phyloP scores from a whole-genome alignment of 2,329 filamentous ascomycete genomes.

The Sphaerulina musiva region DNA sequence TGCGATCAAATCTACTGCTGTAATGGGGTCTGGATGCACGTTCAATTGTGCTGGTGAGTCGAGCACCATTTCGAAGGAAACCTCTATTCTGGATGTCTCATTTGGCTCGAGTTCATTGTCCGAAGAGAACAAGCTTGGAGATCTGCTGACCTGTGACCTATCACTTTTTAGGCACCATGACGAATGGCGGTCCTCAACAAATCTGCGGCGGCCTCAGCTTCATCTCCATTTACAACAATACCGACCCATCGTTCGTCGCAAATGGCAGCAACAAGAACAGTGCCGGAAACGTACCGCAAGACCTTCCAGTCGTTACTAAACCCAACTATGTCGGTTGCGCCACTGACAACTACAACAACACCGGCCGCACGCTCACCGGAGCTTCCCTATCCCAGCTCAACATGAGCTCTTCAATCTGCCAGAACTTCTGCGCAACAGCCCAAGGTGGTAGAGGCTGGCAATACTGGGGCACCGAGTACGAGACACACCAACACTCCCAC shows the following conservation, averaged over 20 bases:
- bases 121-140: too few species aligned
- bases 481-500: too few species aligned
- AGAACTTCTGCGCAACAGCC: slow-evolving; percentile 22
- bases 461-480: slow-evolving; percentile 29
- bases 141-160: too few species aligned
- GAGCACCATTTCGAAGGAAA: too few species aligned
- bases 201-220: slow-evolving; percentile 30
- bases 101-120: too few species aligned
- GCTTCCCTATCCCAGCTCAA: slow-evolving; percentile 14
- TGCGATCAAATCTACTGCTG: slow-evolving; percentile 26
- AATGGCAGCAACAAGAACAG: slow-evolving; percentile 20
- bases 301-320: slow-evolving; percentile 19
- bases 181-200: slow-evolving; percentile 21
- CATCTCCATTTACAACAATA: slow-evolving; percentile 33
- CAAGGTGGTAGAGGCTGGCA: slow-evolving; percentile 19
- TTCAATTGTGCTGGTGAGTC: slow-evolving; percentile 22
- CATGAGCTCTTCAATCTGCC: slow-evolving; percentile 29
- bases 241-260: slow-evolving; percentile 24
- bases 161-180: slow-evolving; percentile 20
- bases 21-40: slow-evolving; percentile 13
- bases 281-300: slow-evolving; percentile 19
- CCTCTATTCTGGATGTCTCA: too few species aligned
- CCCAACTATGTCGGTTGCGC: slow-evolving; percentile 32
- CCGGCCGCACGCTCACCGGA: slow-evolving; percentile 22
- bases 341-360: slow-evolving; percentile 18